Percentiles rank a stretch among this genome's conserved stretches.
Conservation (phyloP, 768 basidiomycete genomes). For the Mrakia blollopis region DNA sequence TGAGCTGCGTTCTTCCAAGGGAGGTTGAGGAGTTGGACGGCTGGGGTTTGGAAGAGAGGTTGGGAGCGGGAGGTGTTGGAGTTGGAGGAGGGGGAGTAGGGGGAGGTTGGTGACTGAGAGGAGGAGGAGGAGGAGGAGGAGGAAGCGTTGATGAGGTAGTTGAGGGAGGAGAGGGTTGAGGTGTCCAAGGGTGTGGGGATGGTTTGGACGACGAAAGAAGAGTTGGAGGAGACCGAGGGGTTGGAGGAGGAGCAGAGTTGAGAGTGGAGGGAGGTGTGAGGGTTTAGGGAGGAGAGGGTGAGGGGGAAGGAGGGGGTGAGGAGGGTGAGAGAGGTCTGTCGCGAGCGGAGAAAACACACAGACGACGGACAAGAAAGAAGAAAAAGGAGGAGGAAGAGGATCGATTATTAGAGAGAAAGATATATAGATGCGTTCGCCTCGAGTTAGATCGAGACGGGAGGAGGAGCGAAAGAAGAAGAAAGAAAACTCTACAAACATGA, state of each 20-base stretch:
- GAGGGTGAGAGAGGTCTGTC: slow-evolving; percentile 26
- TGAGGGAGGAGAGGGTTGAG: slow-evolving; percentile 58
- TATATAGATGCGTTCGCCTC: too few relatives aligned
- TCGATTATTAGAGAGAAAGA: too few relatives aligned
- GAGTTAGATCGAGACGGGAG: too few relatives aligned
- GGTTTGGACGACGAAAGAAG: neutral
- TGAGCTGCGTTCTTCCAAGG: slow-evolving; percentile 73
- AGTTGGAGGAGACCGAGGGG: too few relatives aligned
- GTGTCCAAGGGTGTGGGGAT: slow-evolving; percentile 35
- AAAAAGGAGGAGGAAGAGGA: too few relatives aligned
- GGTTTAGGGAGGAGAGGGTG: slow-evolving; percentile 65
- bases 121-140: neutral
- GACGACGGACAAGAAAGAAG: slow-evolving; percentile 18
- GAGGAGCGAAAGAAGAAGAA: neutral
- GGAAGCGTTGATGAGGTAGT: neutral
- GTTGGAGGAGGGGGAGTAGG: too few relatives aligned
- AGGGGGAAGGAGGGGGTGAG: slow-evolving; percentile 59
- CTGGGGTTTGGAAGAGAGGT: slow-evolving; percentile 42
- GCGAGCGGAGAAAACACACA: too few relatives aligned
- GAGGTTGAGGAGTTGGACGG: slow-evolving; percentile 70
- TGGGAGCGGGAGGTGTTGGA: neutral
- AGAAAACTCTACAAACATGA: slow-evolving; percentile 52
- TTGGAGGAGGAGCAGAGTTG: slow-evolving; percentile 73
- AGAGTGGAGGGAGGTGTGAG: slow-evolving; percentile 62
- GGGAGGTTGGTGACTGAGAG: neutral